A percentile compares a stretch with the other conserved stretches of the same genome.
Evolutionary conservation across 129 eudicot genomes (phyloP).

Genomic region (Lonicera japonica): DNA sequence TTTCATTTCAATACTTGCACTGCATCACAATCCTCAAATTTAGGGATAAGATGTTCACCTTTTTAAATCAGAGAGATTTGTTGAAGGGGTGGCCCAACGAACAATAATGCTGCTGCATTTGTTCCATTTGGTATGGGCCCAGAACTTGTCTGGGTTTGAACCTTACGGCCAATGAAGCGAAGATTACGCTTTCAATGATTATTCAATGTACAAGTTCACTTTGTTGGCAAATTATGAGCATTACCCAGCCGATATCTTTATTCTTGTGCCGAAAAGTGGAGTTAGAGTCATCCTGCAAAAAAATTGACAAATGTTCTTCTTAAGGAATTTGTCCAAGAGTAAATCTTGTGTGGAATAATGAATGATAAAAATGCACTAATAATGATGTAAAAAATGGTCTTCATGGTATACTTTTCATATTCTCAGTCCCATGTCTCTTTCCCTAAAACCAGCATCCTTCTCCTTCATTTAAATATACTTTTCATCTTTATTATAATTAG

Average conservation of each 20-base stretch:
- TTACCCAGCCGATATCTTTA: conserved; percentile 29
- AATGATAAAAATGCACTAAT: not conserved
- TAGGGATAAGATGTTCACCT: conserved; percentile 71
- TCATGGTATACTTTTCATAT: too few relatives aligned
- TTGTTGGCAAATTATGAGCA: conserved; percentile 48
- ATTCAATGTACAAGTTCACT: conserved; percentile 40
- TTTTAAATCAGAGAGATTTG: conserved; percentile 64
- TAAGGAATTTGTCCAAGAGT: not conserved
- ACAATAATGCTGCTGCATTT: conserved; percentile 42
- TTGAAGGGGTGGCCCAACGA: conserved; percentile 48
- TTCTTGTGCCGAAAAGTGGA: conserved; percentile 44
- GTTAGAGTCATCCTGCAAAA: conserved; percentile 35
- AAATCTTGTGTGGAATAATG: too few relatives aligned
- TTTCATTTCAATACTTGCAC: conserved; percentile 40
- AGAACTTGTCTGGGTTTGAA: conserved; percentile 50
- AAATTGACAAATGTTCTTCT: not conserved
- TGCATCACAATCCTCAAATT: conserved; percentile 45
- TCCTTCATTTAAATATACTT: too few relatives aligned
- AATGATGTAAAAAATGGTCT: not conserved
- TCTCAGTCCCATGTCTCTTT: too few relatives aligned
- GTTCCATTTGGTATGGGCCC: conserved; percentile 58
- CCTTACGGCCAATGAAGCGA: conserved; percentile 43
- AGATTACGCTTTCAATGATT: conserved; percentile 51
- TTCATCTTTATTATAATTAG: too few relatives aligned
- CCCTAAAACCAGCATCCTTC: too few relatives aligned